Evolutionary conservation across 805 yeast genomes (phyloP).

Genomic region (Scheffersomyces amazonensis): DNA sequence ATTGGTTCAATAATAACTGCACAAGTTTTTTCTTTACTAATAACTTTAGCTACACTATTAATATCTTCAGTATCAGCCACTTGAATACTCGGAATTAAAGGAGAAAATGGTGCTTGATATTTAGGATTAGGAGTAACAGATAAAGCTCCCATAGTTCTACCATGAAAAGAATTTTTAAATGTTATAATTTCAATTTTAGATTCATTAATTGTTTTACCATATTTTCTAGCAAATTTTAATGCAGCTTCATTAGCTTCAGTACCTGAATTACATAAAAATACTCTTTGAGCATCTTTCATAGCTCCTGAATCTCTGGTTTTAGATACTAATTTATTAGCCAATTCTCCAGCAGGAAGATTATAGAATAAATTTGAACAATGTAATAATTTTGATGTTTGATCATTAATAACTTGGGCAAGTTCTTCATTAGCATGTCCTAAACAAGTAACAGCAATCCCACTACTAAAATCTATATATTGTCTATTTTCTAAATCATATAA

Average conservation of each 20-base stretch:
- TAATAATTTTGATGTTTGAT: conserved; percentile 70
- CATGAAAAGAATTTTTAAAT: conserved; percentile 91
- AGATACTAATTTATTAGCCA: conserved; percentile 67
- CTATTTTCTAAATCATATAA: conserved; percentile 78
- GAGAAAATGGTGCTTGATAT: conserved; percentile 88
- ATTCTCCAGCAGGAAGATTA: conserved; percentile 79
- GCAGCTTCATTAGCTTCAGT: conserved; percentile 62
- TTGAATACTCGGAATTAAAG: conserved; percentile 85
- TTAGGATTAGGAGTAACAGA: conserved; percentile 91
- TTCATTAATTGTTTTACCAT: conserved; percentile 56
- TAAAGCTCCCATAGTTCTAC: conserved; percentile 91
- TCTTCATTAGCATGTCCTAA: conserved; percentile 84
- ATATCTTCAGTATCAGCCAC: conserved; percentile 64
- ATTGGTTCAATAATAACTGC: conserved; percentile 96
- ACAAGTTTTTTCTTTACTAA: conserved; percentile 63
- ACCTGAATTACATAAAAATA: conserved; percentile 60
- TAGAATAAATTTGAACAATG: conserved; percentile 87
- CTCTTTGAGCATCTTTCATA: conserved; percentile 75
- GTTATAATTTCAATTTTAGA: conserved; percentile 76
- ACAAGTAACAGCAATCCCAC: conserved; percentile 97
- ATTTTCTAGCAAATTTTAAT: conserved; percentile 68
- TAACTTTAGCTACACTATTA: conserved; percentile 52
- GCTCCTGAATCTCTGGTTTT: conserved; percentile 73
- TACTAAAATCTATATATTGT: conserved; percentile 83
- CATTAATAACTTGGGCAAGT: conserved; percentile 64